Evolutionary conservation across 768 basidiomycete genomes (phyloP).

Genomic region (Antrodiella citrinella): DNA sequence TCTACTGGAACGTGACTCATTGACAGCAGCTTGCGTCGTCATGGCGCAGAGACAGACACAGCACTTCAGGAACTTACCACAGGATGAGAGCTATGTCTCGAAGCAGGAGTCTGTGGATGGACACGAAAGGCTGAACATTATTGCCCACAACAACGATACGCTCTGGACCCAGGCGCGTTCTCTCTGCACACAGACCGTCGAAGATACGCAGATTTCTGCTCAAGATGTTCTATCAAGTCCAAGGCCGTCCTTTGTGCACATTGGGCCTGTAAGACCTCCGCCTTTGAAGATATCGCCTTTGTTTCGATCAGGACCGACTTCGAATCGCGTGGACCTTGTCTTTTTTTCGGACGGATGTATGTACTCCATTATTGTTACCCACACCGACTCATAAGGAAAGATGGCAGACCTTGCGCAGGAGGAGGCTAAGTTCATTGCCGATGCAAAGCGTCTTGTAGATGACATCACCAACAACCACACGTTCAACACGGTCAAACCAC

Average conservation of each 20-base stretch:
- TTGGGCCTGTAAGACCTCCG: slow-evolving; percentile 19
- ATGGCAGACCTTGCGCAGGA: slow-evolving; percentile 47
- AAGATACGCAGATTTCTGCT: neutral
- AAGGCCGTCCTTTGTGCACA: neutral
- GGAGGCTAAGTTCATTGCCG: slow-evolving; percentile 53
- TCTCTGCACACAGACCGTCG: neutral
- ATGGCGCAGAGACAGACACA: slow-evolving; percentile 10
- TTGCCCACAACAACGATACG: slow-evolving; percentile 2
- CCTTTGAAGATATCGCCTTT: slow-evolving; percentile 50
- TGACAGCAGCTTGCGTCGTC: slow-evolving; percentile 10
- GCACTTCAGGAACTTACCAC: slow-evolving; percentile 8
- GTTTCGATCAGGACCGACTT: slow-evolving; percentile 49
- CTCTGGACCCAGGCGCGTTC: slow-evolving; percentile 5
- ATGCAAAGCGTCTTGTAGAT: slow-evolving; percentile 56
- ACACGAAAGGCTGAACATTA: slow-evolving; percentile 12
- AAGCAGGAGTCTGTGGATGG: slow-evolving; percentile 3
- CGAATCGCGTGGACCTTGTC: slow-evolving; percentile 64
- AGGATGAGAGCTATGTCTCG: neutral
- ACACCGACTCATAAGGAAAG: too few species aligned
- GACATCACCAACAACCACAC: slow-evolving; percentile 71
- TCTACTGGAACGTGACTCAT: slow-evolving; percentile 9
- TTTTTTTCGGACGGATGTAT: slow-evolving; percentile 77
- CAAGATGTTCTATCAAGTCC: slow-evolving; percentile 3
- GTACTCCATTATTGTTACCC: slow-evolving; percentile 21
- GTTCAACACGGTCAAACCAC: slow-evolving; percentile 65